phyloP scores from a whole-genome alignment of 176 grass and related monocot species.

The Bothriochloa decipiens region DNA sequence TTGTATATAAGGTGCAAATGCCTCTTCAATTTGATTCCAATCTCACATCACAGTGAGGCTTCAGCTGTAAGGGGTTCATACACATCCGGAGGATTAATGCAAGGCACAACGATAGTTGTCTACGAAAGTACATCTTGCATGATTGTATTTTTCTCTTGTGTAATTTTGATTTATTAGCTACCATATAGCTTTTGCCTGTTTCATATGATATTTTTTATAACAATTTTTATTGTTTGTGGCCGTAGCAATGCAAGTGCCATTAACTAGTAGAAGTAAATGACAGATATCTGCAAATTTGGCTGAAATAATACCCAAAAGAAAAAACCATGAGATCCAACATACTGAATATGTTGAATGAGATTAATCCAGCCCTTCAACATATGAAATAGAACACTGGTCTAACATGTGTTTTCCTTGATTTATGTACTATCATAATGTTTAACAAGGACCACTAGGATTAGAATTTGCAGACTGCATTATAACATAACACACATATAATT shows the following conservation, averaged over 20 bases:
- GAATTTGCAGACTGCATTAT: conserved; percentile 6
- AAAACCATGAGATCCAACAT: background rate
- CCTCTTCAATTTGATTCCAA: background rate
- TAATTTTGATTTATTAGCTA: background rate
- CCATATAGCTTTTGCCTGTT: background rate
- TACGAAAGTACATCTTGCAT: background rate
- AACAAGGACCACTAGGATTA: conserved; percentile 19
- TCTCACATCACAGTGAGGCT: background rate
- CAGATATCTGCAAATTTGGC: background rate
- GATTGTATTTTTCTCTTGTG: background rate
- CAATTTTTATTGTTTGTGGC: background rate
- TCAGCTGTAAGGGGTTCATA: background rate
- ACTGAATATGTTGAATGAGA: background rate
- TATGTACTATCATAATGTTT: conserved; percentile 24
- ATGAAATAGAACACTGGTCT: conserved; percentile 1
- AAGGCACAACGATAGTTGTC: background rate
- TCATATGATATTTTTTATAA: background rate
- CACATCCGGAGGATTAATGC: background rate
- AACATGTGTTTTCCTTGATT: background rate
- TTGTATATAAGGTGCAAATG: background rate
- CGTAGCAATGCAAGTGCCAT: background rate
- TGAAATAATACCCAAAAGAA: background rate
- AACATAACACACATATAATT: background rate
- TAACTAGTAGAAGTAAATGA: background rate
- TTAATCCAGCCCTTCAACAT: background rate